A percentile compares a stretch with the other conserved stretches of the same genome.
Evolutionary conservation across 257 asterid species (phyloP).

Genomic region (Fraxinus excelsior): DNA sequence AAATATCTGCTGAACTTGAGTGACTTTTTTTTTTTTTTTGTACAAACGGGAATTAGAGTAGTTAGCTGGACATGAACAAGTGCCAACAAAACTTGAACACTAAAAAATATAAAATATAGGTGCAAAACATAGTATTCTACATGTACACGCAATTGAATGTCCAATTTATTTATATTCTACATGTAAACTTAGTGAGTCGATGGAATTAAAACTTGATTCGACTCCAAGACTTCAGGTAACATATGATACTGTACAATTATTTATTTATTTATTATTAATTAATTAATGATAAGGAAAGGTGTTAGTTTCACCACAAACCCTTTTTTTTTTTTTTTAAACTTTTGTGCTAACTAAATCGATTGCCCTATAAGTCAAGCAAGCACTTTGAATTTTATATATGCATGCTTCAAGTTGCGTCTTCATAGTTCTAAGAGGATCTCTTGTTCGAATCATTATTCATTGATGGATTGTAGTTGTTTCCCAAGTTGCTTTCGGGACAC

Average conservation of each 20-base stretch:
- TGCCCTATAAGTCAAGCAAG: not conserved
- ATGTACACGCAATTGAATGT: not conserved
- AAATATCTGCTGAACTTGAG: too few species aligned
- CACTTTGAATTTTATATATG: not conserved
- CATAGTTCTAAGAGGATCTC: not conserved
- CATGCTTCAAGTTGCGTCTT: slow-evolving; percentile 4
- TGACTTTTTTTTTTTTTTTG: too few species aligned
- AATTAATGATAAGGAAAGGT: not conserved
- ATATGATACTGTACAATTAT: not conserved
- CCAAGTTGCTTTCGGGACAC: not conserved
- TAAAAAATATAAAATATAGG: not conserved
- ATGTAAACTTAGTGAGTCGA: too few species aligned
- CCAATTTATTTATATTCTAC: too few species aligned
- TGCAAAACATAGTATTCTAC: not conserved
- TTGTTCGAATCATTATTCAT: not conserved
- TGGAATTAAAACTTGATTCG: not conserved
- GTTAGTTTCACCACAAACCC: not conserved
- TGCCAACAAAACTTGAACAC: not conserved
- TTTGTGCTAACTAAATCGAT: not conserved
- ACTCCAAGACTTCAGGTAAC: not conserved
- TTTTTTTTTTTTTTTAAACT: too few species aligned
- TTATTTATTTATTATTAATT: too few species aligned
- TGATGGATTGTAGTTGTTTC: not conserved
- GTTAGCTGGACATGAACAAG: not conserved
- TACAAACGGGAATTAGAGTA: too few species aligned